Percentiles rank a stretch among this genome's conserved stretches.
These are phyloP conservation scores for Debaryomycetaceae sp. DNA, from an alignment of 1,139 yeast genomes.

Conservation along the genomic window DNA sequence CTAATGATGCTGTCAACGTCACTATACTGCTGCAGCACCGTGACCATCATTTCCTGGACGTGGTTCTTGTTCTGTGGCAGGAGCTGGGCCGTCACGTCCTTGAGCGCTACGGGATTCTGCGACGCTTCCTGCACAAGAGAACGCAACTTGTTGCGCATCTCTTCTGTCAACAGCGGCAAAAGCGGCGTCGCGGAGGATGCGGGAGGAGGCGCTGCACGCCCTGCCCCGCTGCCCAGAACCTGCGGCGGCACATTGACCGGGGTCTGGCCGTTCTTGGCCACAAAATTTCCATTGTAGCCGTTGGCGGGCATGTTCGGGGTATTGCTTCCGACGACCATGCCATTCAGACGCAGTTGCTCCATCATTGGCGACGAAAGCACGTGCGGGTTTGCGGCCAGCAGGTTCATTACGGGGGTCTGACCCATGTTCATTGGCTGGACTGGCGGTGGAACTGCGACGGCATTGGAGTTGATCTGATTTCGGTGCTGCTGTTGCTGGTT, in stretches of 20 bases:
- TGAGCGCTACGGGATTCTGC: conserved; percentile 51
- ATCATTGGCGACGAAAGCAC: neutral
- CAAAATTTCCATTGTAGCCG: neutral
- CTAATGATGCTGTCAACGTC: conserved; percentile 70
- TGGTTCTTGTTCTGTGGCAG: conserved; percentile 53
- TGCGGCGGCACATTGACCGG: conserved; percentile 1
- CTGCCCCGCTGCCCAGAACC: conserved; percentile 1
- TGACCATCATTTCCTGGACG: conserved; percentile 48
- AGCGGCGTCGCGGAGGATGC: conserved; percentile 9
- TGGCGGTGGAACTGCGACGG: neutral
- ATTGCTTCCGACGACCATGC: no score
- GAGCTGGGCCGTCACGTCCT: conserved; percentile 52
- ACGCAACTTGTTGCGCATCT: conserved; percentile 39
- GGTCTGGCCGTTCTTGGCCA: neutral
- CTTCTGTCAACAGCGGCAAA: conserved; percentile 33
- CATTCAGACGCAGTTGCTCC: no score
- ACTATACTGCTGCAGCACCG: conserved; percentile 52
- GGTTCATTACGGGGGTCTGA: neutral
- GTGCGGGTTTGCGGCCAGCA: neutral
- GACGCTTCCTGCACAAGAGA: conserved; percentile 61
- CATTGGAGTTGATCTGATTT: neutral
- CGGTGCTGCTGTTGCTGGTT: conserved; percentile 4
- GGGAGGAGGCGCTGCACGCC: conserved; percentile 3
- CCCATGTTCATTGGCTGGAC: neutral
- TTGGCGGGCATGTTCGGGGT: neutral